Percentiles rank a stretch among this genome's conserved stretches.
These are phyloP conservation scores for Silene vulgaris DNA, from an alignment of 179 eudicot genomes.

Conservation along the genomic window DNA sequence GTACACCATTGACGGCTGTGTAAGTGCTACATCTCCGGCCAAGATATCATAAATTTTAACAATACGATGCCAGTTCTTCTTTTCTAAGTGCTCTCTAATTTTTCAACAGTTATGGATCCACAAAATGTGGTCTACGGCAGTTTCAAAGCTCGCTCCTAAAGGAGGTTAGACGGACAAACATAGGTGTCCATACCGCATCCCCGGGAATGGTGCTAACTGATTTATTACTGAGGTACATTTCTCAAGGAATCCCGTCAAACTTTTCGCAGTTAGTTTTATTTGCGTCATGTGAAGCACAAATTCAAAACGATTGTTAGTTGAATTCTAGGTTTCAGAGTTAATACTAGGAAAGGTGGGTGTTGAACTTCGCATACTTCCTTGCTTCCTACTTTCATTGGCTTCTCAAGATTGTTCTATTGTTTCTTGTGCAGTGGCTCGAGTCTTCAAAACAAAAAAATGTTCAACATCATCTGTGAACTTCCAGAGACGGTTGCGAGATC, in stretches of 20 bases:
- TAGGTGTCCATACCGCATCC: constrained; percentile 93
- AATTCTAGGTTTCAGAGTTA: too few relatives aligned
- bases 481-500: constrained; percentile 98
- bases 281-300: background rate
- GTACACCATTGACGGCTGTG: constrained; percentile 98
- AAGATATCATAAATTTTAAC: background rate
- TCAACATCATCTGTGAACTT: constrained; percentile 93
- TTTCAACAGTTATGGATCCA: constrained; percentile 73
- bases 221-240: constrained; percentile 69
- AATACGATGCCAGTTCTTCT: background rate
- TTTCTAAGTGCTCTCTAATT: constrained; percentile 9
- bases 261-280: background rate
- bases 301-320: too few relatives aligned
- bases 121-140: constrained; percentile 91
- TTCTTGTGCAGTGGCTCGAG: constrained; percentile 77
- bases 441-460: constrained; percentile 87
- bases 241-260: background rate
- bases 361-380: background rate
- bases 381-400: background rate
- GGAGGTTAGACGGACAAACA: constrained; percentile 61
- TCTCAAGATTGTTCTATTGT: constrained; percentile 9
- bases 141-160: constrained; percentile 80
- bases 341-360: background rate
- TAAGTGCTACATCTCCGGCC: constrained; percentile 34
- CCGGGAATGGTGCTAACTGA: constrained; percentile 99